These are phyloP conservation scores for Gentiana straminea DNA, from an alignment of 257 asterid genomes.

Conservation along the genomic window DNA sequence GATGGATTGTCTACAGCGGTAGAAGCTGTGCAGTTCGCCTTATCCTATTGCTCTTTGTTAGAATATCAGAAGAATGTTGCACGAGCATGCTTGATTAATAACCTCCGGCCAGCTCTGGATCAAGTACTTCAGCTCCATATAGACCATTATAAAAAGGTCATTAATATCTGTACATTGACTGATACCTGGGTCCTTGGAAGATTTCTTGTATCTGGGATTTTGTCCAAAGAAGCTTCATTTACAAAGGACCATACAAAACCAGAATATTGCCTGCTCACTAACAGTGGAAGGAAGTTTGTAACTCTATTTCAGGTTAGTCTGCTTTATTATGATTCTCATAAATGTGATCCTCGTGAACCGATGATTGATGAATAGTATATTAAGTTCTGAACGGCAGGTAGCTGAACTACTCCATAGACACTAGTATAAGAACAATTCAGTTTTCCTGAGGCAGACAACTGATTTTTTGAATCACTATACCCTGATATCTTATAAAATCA, in stretches of 20 bases:
- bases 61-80: constrained; percentile 34
- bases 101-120: constrained; percentile 37
- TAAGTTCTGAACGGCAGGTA: no score
- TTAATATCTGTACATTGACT: constrained; percentile 40
- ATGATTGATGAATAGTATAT: no score
- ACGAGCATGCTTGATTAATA: constrained; percentile 29
- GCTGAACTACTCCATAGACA: no score
- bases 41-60: constrained; percentile 55
- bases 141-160: constrained; percentile 46
- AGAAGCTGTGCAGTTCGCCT: constrained; percentile 42
- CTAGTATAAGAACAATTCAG: no score
- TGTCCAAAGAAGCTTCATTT: constrained; percentile 23
- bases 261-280: constrained; percentile 47
- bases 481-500: no score
- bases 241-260: constrained; percentile 24
- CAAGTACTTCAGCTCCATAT: constrained; percentile 34
- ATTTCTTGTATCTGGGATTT: constrained; percentile 46
- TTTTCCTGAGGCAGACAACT: no score
- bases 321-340: background rate
- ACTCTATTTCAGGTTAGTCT: constrained; percentile 59
- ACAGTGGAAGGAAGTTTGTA: constrained; percentile 63
- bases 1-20: constrained; percentile 35
- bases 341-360: no score
- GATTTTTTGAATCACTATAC: no score
- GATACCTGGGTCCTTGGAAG: constrained; percentile 58